Conservation (phyloP, 768 basidiomycete genomes). For the Lepiota venenata region DNA sequence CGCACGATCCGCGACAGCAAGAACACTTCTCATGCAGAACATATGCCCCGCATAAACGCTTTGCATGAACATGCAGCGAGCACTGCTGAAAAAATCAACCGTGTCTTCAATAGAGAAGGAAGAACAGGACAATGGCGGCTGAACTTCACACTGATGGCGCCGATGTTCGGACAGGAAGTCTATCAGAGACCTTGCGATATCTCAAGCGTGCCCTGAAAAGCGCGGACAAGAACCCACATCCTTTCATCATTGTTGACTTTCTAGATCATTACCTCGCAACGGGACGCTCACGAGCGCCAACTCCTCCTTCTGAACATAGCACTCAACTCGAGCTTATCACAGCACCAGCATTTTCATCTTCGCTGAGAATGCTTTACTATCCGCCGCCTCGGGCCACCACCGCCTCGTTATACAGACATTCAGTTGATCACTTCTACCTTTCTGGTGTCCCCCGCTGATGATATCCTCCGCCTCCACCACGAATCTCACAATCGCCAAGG, state of each 20-base stretch:
- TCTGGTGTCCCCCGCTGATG: conserved; percentile 48
- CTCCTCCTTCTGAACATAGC: conserved; percentile 29
- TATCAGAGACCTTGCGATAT: conserved; percentile 17
- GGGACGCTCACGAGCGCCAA: conserved; percentile 30
- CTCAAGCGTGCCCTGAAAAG: conserved; percentile 19
- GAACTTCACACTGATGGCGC: not conserved
- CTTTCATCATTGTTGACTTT: conserved; percentile 28
- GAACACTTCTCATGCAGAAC: not conserved
- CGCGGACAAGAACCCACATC: conserved; percentile 18
- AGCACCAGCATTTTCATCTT: conserved; percentile 28
- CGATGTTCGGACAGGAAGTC: not conserved
- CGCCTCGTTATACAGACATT: conserved; percentile 42
- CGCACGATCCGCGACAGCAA: conserved; percentile 18
- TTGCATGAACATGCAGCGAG: conserved; percentile 14
- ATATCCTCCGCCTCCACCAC: conserved; percentile 22
- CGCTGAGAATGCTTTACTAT: conserved; percentile 44
- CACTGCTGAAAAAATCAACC: not conserved
- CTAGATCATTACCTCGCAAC: conserved; percentile 30
- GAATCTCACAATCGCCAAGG: conserved; percentile 10
- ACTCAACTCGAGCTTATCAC: conserved; percentile 17
- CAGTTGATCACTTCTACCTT: conserved; percentile 44
- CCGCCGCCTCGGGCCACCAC: conserved; percentile 20
- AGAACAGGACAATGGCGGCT: not conserved
- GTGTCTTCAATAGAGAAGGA: not conserved
- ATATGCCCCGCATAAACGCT: conserved; percentile 17